These are phyloP conservation scores for Phoenix dactylifera DNA, from an alignment of 176 grass and related monocot species.

Conservation along the genomic window DNA sequence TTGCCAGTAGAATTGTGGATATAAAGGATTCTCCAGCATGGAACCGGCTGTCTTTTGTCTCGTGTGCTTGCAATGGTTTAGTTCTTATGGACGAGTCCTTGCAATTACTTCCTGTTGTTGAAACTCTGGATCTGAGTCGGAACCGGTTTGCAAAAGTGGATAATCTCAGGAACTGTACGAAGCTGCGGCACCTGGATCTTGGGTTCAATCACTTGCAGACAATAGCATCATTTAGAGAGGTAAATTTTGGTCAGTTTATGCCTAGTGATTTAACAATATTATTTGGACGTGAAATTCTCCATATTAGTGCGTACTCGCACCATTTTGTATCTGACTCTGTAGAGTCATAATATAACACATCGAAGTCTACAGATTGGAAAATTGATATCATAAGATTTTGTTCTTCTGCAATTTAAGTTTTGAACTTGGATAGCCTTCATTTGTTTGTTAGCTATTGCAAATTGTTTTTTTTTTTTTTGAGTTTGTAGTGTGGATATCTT, in stretches of 20 bases:
- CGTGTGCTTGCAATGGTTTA: slow-evolving; percentile 76
- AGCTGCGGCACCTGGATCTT: slow-evolving; percentile 70
- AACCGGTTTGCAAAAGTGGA: slow-evolving; percentile 90
- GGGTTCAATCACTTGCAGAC: slow-evolving; percentile 85
- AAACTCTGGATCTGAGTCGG: slow-evolving; percentile 80
- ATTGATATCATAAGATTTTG: too few relatives aligned
- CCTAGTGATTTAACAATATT: neutral
- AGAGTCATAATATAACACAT: too few relatives aligned
- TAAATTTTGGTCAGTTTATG: slow-evolving; percentile 14
- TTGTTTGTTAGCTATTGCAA: too few relatives aligned
- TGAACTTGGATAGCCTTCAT: too few relatives aligned
- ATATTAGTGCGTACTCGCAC: too few relatives aligned
- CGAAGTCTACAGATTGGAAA: too few relatives aligned
- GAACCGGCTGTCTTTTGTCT: slow-evolving; percentile 70
- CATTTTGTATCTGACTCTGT: too few relatives aligned
- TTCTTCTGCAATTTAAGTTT: too few relatives aligned
- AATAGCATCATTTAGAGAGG: slow-evolving; percentile 62
- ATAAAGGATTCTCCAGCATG: slow-evolving; percentile 82
- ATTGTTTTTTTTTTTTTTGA: too few relatives aligned
- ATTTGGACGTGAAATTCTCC: too few relatives aligned
- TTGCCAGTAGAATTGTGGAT: slow-evolving; percentile 79
- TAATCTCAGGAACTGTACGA: slow-evolving; percentile 70
- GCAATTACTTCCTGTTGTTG: slow-evolving; percentile 69
- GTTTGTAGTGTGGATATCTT: too few relatives aligned
- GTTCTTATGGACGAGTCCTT: slow-evolving; percentile 94